Conservation (phyloP, 208 protist species). For the Trichomonas vaginalis region DNA sequence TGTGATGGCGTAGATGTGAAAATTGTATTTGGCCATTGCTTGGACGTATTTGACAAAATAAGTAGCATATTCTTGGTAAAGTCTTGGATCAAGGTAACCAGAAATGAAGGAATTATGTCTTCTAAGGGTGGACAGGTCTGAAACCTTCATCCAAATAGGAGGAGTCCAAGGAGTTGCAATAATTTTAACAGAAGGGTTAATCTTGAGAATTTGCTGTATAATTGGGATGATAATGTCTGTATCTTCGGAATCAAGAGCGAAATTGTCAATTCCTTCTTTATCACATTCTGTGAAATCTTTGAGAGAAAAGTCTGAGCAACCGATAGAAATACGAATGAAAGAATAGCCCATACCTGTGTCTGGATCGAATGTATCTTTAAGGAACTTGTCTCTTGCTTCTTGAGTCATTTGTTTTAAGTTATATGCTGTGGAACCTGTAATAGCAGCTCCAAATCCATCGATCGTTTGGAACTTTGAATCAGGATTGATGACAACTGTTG, state of each 20-base stretch:
- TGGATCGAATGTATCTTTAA: background rate
- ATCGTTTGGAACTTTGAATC: background rate
- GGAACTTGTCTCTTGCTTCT: background rate
- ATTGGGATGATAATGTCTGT: background rate
- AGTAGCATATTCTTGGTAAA: background rate
- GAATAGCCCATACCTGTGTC: background rate
- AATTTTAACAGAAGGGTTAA: background rate
- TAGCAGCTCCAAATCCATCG: background rate
- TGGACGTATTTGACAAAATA: background rate
- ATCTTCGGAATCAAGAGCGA: background rate
- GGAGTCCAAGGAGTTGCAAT: background rate
- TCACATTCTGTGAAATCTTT: slow-evolving; percentile 4
- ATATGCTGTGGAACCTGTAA: background rate
- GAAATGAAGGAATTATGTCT: background rate
- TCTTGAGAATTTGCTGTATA: background rate
- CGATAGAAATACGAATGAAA: background rate
- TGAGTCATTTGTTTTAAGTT: background rate
- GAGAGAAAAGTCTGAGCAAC: background rate
- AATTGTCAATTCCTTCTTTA: background rate
- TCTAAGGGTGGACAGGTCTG: background rate
- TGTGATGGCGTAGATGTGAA: background rate
- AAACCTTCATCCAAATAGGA: background rate
- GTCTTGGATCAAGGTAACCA: background rate
- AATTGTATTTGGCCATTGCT: background rate
- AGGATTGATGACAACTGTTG: background rate